Conservation (phyloP, 2,329 filamentous ascomycete genomes). For the Akanthomyces lecanii region DNA sequence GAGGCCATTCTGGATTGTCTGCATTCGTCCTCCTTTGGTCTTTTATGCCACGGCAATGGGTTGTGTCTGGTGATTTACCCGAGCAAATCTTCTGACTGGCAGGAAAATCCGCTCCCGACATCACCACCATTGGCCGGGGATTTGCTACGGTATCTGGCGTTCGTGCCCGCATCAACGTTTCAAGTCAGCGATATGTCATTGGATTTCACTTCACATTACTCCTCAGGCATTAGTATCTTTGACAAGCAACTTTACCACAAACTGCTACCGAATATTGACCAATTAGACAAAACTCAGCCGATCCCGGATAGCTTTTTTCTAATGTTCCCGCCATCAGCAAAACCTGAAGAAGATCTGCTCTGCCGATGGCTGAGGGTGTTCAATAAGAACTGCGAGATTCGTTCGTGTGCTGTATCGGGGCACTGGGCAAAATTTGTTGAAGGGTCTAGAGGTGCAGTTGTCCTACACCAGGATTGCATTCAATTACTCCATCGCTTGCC, state of each 20-base stretch:
- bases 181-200: neutral
- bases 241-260: slow-evolving; percentile 2
- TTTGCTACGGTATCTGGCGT: neutral
- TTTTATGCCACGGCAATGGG: slow-evolving; percentile 29
- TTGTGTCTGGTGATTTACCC: slow-evolving; percentile 40
- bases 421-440: slow-evolving; percentile 45
- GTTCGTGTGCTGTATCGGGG: slow-evolving; percentile 37
- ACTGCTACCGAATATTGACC: neutral
- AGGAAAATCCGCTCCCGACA: slow-evolving; percentile 6
- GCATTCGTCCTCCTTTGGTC: slow-evolving; percentile 31
- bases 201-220: neutral
- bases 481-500: slow-evolving; percentile 39
- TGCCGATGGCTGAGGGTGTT: slow-evolving; percentile 41
- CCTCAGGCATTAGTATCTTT: slow-evolving; percentile 8
- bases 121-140: slow-evolving; percentile 8
- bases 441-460: slow-evolving; percentile 29
- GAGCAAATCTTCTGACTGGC: slow-evolving; percentile 33
- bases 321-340: slow-evolving; percentile 41
- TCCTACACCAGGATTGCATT: slow-evolving; percentile 43
- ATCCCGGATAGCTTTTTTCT: slow-evolving; percentile 40
- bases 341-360: slow-evolving; percentile 35
- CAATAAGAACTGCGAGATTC: slow-evolving; percentile 39
- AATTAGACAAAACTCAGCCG: slow-evolving; percentile 6
- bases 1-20: slow-evolving; percentile 32
- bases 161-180: neutral